Percentiles rank a stretch among this genome's conserved stretches.
Evolutionary conservation across 345 rosid species (phyloP).

Genomic region (Hibiscus trionum): DNA sequence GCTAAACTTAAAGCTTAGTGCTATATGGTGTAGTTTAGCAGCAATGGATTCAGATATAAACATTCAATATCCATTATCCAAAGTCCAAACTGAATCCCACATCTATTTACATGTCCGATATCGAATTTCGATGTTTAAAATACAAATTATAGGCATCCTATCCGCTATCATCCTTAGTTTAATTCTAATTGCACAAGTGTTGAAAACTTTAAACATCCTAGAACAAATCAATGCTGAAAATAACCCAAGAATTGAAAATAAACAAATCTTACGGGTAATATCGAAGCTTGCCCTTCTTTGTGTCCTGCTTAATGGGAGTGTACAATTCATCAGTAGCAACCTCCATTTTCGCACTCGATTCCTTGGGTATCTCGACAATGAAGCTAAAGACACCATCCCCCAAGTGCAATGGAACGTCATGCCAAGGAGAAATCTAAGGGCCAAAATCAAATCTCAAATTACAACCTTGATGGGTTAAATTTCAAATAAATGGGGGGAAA

Average conservation of each 20-base stretch:
- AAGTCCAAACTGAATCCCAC: neutral
- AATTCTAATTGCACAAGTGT: neutral
- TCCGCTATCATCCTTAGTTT: neutral
- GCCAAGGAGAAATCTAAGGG: conserved; percentile 90
- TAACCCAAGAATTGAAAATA: neutral
- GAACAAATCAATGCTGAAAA: neutral
- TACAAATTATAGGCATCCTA: neutral
- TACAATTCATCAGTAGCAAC: conserved; percentile 83
- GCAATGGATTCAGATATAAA: neutral
- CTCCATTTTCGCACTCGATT: conserved; percentile 96
- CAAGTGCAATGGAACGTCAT: conserved; percentile 74
- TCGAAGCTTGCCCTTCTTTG: conserved; percentile 65
- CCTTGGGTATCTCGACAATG: conserved; percentile 87
- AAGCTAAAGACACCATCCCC: conserved; percentile 82
- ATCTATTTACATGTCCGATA: neutral
- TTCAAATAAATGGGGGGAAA: neutral
- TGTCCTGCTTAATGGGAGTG: conserved; percentile 62
- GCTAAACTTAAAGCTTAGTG: no score
- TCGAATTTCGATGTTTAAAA: neutral
- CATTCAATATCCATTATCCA: neutral
- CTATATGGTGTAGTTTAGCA: no score
- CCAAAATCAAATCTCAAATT: neutral
- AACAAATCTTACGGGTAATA: conserved; percentile 54
- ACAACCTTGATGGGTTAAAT: neutral
- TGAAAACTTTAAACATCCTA: neutral